Percentiles rank a stretch among this genome's conserved stretches.
Conservation (phyloP, 176 grass and related monocot species). For the Elaeis guineensis region DNA sequence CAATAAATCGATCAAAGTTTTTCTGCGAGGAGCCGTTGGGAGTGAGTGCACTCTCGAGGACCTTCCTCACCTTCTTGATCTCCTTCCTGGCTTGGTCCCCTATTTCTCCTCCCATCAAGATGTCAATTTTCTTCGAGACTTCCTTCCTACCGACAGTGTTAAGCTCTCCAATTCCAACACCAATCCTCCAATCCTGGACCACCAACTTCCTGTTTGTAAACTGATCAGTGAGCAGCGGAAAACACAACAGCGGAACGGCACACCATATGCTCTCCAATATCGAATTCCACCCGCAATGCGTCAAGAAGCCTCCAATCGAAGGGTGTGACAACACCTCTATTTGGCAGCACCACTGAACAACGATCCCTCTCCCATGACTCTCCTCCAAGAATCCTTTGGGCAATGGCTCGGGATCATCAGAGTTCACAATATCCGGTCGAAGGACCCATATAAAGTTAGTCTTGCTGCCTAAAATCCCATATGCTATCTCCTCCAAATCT, state of each 20-base stretch:
- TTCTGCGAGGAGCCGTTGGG: constrained; percentile 40
- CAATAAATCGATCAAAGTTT: constrained; percentile 45
- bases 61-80: constrained; percentile 25
- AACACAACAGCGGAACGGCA: constrained; percentile 58
- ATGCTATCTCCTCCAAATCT: constrained; percentile 50
- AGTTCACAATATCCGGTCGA: constrained; percentile 51
- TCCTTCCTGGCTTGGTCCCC: constrained; percentile 20
- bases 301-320: constrained; percentile 41
- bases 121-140: constrained; percentile 27
- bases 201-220: constrained; percentile 48
- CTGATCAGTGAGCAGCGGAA: constrained; percentile 67
- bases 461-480: constrained; percentile 46
- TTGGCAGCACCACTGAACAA: constrained; percentile 72
- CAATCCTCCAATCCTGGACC: constrained; percentile 38
- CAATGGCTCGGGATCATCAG: constrained; percentile 45
- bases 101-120: constrained; percentile 31
- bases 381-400: constrained; percentile 32
- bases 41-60: constrained; percentile 23
- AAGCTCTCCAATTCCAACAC: constrained; percentile 36
- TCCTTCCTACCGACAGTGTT: constrained; percentile 25
- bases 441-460: constrained; percentile 59
- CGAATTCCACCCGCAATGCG: constrained; percentile 83
- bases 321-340: constrained; percentile 53
- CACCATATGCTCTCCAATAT: constrained; percentile 59
- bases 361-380: constrained; percentile 19